A percentile compares a stretch with the other conserved stretches of the same genome.
phyloP scores from a whole-genome alignment of 2,329 filamentous ascomycete genomes.

The Penicillium crustosum region DNA sequence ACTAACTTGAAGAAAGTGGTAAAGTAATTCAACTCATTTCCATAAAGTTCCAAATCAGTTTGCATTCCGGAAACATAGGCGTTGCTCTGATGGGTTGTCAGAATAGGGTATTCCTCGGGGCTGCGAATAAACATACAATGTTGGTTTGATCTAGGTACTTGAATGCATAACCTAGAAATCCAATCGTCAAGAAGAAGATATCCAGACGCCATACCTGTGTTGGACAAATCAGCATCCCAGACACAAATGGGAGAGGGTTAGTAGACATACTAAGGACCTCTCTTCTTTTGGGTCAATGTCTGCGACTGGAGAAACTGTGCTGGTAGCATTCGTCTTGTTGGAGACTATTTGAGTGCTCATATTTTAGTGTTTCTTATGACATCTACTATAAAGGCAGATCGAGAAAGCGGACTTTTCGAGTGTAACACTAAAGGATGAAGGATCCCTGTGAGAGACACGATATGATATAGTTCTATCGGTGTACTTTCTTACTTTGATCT shows the following conservation, averaged over 20 bases:
- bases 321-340: not conserved
- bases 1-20: not conserved
- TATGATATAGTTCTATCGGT: not conserved
- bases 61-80: not conserved
- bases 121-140: not conserved
- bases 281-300: not conserved
- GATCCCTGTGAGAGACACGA: not conserved
- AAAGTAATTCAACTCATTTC: not conserved
- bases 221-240: not conserved
- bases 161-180: not conserved
- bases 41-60: not conserved
- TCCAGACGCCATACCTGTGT: not conserved
- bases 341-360: not conserved
- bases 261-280: not conserved
- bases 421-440: not conserved
- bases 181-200: not conserved
- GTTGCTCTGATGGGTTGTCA: not conserved
- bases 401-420: not conserved
- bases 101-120: not conserved
- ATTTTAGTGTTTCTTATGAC: not conserved
- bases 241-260: not conserved
- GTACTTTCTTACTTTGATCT: not conserved
- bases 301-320: not conserved
- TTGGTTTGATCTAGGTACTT: not conserved
- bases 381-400: not conserved